phyloP scores from a whole-genome alignment of 2,329 filamentous ascomycete genomes.

The Cladobotryum protrusum region DNA sequence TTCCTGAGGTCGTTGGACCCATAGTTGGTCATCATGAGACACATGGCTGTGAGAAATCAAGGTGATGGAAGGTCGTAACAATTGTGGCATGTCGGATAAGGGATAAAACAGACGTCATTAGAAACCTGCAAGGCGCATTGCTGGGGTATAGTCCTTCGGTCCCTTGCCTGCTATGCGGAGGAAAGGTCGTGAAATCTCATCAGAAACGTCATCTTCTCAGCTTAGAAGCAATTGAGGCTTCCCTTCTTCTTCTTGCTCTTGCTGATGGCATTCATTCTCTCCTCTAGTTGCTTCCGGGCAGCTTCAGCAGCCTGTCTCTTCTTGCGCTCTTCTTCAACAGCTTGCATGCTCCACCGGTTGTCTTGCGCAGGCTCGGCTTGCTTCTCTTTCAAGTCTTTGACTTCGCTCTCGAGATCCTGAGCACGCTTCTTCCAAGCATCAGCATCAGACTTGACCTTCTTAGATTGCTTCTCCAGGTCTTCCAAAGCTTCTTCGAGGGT shows the following conservation, averaged over 20 bases:
- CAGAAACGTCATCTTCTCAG: not conserved
- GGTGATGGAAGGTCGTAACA: not conserved
- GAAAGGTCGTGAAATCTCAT: not conserved
- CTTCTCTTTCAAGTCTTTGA: conserved; percentile 56
- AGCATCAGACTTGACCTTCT: conserved; percentile 84
- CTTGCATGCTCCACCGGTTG: conserved; percentile 67
- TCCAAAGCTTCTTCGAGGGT: conserved; percentile 94
- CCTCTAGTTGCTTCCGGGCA: conserved; percentile 82
- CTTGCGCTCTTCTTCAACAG: conserved; percentile 93
- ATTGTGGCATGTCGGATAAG: not conserved
- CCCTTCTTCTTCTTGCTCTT: conserved; percentile 92
- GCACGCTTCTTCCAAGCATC: conserved; percentile 89
- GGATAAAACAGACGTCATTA: not conserved
- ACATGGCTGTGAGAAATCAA: conserved; percentile 12
- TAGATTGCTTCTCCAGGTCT: conserved; percentile 85
- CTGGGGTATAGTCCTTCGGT: conserved; percentile 11
- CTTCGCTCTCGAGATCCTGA: conserved; percentile 64
- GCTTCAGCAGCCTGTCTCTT: conserved; percentile 86
- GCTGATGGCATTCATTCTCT: conserved; percentile 87
- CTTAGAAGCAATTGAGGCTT: conserved; percentile 92
- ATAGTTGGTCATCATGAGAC: conserved; percentile 1
- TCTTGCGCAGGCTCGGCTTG: conserved; percentile 45
- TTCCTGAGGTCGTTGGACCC: not conserved
- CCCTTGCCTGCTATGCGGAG: not conserved
- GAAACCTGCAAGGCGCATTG: conserved; percentile 8